Evolutionary conservation across 331 rosid genomes (phyloP).

Genomic region (Acacia pycnantha): DNA sequence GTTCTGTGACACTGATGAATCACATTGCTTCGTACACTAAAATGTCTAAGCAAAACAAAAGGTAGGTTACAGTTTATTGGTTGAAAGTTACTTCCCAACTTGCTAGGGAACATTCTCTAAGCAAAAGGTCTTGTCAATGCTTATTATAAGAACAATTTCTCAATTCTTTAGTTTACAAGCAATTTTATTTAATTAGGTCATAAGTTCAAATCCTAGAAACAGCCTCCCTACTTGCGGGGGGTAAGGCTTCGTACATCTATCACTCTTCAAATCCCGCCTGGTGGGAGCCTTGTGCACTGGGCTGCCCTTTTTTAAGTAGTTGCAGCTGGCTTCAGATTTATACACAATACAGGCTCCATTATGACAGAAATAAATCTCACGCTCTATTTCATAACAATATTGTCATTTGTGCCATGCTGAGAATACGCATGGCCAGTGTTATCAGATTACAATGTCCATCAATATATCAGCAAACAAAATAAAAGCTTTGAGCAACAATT

Average conservation of each 20-base stretch:
- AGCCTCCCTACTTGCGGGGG: no score
- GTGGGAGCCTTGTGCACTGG: no score
- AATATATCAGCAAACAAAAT: constrained; percentile 17
- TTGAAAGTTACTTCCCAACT: neutral
- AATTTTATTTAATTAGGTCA: neutral
- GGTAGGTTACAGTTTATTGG: neutral
- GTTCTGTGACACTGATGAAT: constrained; percentile 9
- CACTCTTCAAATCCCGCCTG: no score
- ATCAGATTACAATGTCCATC: constrained; percentile 12
- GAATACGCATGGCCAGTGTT: constrained; percentile 13
- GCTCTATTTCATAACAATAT: constrained; percentile 9
- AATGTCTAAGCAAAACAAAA: neutral
- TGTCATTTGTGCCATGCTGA: neutral
- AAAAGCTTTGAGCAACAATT: constrained; percentile 19
- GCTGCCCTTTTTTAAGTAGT: neutral
- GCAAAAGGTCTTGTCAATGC: neutral
- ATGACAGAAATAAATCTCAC: constrained; percentile 16
- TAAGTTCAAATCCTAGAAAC: no score
- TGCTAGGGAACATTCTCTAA: neutral
- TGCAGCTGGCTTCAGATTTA: constrained; percentile 3
- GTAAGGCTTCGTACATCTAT: no score
- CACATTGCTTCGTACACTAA: neutral
- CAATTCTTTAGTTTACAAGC: neutral
- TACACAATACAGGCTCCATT: neutral
- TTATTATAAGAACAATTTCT: neutral